phyloP scores from a whole-genome alignment of 2,329 filamentous ascomycete genomes.

The Hypoxylon rubiginosum region DNA sequence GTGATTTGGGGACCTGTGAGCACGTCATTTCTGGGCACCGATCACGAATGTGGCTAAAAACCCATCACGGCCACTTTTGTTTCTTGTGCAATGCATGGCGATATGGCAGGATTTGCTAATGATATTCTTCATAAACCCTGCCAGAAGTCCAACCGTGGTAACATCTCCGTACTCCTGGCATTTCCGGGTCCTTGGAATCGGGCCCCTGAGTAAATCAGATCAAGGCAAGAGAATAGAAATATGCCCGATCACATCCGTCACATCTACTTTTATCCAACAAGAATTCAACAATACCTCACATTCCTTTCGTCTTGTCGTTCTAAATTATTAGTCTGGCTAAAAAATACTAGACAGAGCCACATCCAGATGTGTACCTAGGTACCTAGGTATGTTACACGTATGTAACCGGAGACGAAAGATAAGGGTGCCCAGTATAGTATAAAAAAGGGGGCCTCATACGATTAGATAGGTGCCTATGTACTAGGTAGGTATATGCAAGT shows the following conservation, averaged over 20 bases:
- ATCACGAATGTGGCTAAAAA: constrained; percentile 29
- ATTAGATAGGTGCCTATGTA: no score
- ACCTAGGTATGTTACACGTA: no score
- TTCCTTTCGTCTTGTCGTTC: neutral
- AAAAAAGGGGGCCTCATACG: no score
- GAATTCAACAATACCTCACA: neutral
- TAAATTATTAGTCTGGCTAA: no score
- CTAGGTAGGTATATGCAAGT: no score
- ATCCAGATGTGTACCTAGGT: no score
- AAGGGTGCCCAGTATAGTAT: no score
- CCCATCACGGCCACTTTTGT: constrained; percentile 7
- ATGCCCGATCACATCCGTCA: constrained; percentile 17
- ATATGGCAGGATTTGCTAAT: constrained; percentile 22
- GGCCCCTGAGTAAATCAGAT: constrained; percentile 4
- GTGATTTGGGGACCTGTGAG: constrained; percentile 13
- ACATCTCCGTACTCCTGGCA: constrained; percentile 22
- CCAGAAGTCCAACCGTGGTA: constrained; percentile 12
- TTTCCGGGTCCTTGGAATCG: constrained; percentile 28
- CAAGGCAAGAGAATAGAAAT: constrained; percentile 22
- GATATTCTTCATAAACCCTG: constrained; percentile 1
- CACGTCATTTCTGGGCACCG: constrained; percentile 24
- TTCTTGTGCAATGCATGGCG: constrained; percentile 18
- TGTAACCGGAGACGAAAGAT: no score
- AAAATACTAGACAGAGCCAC: no score
- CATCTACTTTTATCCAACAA: neutral